Evolutionary conservation across 495 filamentous ascomycete genomes (phyloP).

Genomic region (Trichoderma asperelloides): DNA sequence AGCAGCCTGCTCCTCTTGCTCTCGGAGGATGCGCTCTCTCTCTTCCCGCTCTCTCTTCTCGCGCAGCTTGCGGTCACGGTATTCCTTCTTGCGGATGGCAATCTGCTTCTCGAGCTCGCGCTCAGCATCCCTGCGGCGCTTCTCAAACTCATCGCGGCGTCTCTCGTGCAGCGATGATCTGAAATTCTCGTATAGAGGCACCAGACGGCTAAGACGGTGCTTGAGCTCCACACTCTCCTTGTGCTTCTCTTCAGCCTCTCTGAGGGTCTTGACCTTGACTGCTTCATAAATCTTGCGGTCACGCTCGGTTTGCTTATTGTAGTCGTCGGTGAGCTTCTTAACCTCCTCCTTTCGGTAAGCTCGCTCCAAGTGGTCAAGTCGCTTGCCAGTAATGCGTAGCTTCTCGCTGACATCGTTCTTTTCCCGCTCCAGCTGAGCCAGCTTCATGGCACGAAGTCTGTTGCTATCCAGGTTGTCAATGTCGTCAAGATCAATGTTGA

Average conservation of each 20-base stretch:
- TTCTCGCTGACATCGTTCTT: constrained; percentile 90
- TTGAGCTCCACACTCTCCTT: constrained; percentile 85
- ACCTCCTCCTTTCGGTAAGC: constrained; percentile 90
- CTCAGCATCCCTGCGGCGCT: constrained; percentile 78
- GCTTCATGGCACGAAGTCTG: constrained; percentile 84
- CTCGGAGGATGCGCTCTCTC: constrained; percentile 58
- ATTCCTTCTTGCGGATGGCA: constrained; percentile 74
- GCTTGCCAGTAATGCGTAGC: constrained; percentile 83
- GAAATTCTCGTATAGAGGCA: constrained; percentile 75
- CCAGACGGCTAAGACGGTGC: constrained; percentile 75
- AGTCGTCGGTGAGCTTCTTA: constrained; percentile 84
- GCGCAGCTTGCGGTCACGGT: constrained; percentile 59
- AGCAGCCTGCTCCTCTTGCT: constrained; percentile 75
- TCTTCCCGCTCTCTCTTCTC: constrained; percentile 79
- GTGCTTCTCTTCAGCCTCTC: constrained; percentile 74
- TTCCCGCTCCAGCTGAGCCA: constrained; percentile 91
- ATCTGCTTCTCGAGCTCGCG: constrained; percentile 84
- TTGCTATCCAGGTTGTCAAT: constrained; percentile 77
- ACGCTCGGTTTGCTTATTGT: constrained; percentile 69
- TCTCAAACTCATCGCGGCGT: constrained; percentile 92
- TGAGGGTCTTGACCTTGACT: constrained; percentile 63
- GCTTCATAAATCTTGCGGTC: constrained; percentile 76
- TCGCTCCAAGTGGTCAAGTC: constrained; percentile 95
- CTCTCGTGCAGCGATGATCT: constrained; percentile 68
- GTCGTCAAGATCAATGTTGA: constrained; percentile 71